phyloP scores from a whole-genome alignment of 768 basidiomycete species.

The Phylloporus sp. region DNA sequence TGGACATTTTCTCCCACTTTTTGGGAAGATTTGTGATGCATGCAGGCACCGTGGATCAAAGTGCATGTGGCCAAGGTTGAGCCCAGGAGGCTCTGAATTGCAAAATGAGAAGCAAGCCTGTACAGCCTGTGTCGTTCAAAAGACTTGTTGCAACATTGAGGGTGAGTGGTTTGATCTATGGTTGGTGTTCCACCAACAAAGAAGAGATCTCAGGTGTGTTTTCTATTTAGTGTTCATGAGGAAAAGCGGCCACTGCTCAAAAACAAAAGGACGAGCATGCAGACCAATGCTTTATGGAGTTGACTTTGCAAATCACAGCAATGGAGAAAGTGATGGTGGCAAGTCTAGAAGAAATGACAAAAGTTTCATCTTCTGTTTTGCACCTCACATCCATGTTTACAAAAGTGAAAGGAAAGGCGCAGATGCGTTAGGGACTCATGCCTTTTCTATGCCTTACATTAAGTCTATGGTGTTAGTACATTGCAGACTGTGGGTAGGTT shows the following conservation, averaged over 20 bases:
- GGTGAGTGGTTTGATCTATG: neutral
- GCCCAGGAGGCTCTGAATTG: neutral
- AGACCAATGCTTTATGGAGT: neutral
- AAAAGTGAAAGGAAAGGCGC: neutral
- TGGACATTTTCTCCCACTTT: neutral
- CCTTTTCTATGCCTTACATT: no score
- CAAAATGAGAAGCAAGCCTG: neutral
- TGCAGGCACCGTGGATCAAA: neutral
- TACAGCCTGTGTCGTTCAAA: neutral
- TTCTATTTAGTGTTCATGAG: neutral
- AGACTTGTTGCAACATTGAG: neutral
- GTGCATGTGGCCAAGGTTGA: neutral
- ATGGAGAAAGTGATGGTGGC: neutral
- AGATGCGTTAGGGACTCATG: neutral
- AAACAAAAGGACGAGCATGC: neutral
- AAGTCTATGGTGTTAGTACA: no score
- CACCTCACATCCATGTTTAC: neutral
- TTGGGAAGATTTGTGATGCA: neutral
- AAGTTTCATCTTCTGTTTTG: neutral
- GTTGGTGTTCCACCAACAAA: neutral
- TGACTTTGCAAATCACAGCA: neutral
- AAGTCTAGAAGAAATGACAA: neutral
- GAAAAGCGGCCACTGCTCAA: neutral
- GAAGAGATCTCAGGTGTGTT: neutral
- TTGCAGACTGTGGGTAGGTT: no score